phyloP scores from a whole-genome alignment of 164 flowering plant genomes.

The Kingdonia uniflora region DNA sequence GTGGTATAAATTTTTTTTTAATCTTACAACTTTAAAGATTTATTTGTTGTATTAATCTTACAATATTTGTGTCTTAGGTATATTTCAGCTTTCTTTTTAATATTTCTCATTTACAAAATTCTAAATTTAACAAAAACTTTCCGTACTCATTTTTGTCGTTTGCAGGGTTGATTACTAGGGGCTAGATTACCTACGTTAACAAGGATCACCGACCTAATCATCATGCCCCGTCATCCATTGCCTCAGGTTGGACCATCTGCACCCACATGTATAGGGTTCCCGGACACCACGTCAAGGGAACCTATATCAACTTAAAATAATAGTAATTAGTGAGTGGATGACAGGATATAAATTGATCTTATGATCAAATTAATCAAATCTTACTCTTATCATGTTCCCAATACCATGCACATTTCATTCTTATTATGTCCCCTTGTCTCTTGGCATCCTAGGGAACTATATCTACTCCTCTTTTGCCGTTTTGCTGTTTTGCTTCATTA shows the following conservation, averaged over 20 bases:
- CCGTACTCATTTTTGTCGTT: too few relatives aligned
- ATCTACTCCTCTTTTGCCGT: not conserved
- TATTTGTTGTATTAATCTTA: too few relatives aligned
- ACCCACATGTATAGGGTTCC: not conserved
- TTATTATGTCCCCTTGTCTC: slow-evolving; percentile 28
- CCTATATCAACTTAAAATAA: not conserved
- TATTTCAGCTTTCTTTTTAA: too few relatives aligned
- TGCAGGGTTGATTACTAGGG: too few relatives aligned
- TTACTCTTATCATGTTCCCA: slow-evolving; percentile 33
- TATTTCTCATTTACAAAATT: too few relatives aligned
- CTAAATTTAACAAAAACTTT: too few relatives aligned
- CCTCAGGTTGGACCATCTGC: not conserved
- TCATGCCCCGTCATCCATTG: slow-evolving; percentile 9
- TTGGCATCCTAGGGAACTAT: not conserved
- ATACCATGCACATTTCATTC: slow-evolving; percentile 22
- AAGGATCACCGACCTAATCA: slow-evolving; percentile 12
- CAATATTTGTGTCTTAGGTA: too few relatives aligned
- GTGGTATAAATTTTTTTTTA: too few relatives aligned
- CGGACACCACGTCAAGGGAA: not conserved
- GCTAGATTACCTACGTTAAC: not conserved
- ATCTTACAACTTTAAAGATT: too few relatives aligned
- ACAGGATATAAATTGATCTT: slow-evolving; percentile 16
- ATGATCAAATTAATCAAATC: slow-evolving; percentile 14
- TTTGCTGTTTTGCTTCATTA: not conserved
- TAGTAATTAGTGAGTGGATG: slow-evolving; percentile 5